Conservation (phyloP, 2,329 filamentous ascomycete genomes). For the Cucurbitaria berberidis region DNA sequence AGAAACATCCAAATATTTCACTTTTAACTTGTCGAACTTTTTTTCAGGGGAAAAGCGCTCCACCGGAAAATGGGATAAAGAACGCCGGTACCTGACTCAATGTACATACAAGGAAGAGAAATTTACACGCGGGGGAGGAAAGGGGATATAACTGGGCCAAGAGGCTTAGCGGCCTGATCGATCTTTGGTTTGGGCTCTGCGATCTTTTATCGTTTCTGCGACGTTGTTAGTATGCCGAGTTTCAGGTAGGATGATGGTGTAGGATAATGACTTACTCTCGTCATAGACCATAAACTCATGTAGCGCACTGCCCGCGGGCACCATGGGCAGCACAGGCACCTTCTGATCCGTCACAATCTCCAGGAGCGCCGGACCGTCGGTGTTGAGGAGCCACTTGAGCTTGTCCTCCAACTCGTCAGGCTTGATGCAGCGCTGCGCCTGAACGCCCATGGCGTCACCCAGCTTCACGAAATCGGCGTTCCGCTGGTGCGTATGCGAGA, state of each 20-base stretch:
- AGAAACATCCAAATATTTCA: no score
- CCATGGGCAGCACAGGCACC: constrained; percentile 97
- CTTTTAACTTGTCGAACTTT: background rate
- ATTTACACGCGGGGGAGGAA: constrained; percentile 12
- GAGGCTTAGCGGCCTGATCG: constrained; percentile 33
- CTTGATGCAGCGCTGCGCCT: constrained; percentile 73
- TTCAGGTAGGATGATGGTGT: background rate
- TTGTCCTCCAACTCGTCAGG: constrained; percentile 78
- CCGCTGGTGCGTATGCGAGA: constrained; percentile 87
- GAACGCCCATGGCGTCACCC: constrained; percentile 87
- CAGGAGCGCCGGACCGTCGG: constrained; percentile 88
- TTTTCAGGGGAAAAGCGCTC: background rate
- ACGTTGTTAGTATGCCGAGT: constrained; percentile 10
- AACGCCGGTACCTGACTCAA: constrained; percentile 28
- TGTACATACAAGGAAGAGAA: constrained; percentile 24
- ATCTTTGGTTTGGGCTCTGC: constrained; percentile 39
- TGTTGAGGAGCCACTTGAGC: constrained; percentile 82
- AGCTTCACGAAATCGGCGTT: constrained; percentile 98
- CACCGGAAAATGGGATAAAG: background rate
- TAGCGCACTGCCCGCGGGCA: constrained; percentile 82
- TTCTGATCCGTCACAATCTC: constrained; percentile 90
- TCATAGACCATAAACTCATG: constrained; percentile 95
- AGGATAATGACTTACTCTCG: constrained; percentile 61
- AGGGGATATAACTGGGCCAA: constrained; percentile 3
- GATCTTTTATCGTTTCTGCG: constrained; percentile 30